Base-by-base conservation (phyloP, 2,329 filamentous ascomycete species). In the Penicillium sp. region DNA sequence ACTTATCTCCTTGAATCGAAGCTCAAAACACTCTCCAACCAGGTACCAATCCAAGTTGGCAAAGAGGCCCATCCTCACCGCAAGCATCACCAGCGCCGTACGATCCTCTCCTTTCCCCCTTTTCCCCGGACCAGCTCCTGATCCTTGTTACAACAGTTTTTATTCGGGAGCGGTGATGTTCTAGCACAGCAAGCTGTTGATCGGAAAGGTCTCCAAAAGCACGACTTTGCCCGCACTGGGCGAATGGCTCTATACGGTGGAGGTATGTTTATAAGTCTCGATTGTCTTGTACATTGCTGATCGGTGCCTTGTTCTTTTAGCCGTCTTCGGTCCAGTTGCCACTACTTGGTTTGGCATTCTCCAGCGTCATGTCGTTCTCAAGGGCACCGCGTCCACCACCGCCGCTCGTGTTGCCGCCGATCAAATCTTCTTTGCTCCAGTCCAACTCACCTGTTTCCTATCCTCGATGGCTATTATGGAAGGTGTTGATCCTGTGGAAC, bases 181-280 rank as follows among this genome's bases (percentile, higher is more conserved):
- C 87, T 95, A 65, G 91, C 94, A 38, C 94, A 99, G 78, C 93
- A 97, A 78, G 82, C 86, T 37, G 90, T 99, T 59, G 93, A 97
- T 78, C 88, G 86, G 75, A 87, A 84, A 69, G 93, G 92, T 19
- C 65, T 89, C 27, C 78, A 88, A 66, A 89, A 89, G 64, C 93
- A 99, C 74, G 89, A 93, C 70, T 71, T 76, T 55, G 73, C 72
- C 25, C 71, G 79, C 55, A 81, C 79, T 38, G 79, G 75, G 35
- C 75, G 79, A 56, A 80, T 81, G 79, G 76, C 73, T 29, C 67
- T 79, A 35, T 81, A 81, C 56, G 79, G 79, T 53, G 79, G 79
- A 67, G 76, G 79, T 81, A 70, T 52, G 73, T 62, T 17, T 19
- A n/a, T 17, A 25, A 19, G 15, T 19, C 21, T 42, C 27, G 4